Conservation (phyloP, 768 basidiomycete genomes). For the Exidia glandulosa region DNA sequence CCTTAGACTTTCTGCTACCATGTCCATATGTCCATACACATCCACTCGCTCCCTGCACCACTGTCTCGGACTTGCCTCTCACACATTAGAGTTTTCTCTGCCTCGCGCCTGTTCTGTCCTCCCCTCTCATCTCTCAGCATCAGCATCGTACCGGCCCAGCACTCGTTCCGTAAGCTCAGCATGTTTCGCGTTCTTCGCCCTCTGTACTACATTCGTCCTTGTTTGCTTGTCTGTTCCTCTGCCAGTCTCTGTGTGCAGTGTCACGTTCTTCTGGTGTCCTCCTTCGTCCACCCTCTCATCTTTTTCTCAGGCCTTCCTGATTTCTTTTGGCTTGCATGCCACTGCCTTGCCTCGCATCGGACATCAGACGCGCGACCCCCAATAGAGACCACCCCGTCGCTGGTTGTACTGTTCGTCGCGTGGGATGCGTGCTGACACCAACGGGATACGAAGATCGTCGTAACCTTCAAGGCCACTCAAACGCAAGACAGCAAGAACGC, state of each 20-base stretch:
- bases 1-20: too few species aligned
- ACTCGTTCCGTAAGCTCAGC: neutral
- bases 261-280: too few species aligned
- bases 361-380: neutral
- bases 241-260: neutral
- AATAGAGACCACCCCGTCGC: neutral
- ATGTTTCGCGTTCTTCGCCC: neutral
- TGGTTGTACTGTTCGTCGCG: neutral
- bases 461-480: neutral
- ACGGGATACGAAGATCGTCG: neutral
- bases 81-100: too few species aligned
- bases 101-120: too few species aligned
- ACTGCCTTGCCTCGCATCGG: neutral
- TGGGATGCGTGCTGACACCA: neutral
- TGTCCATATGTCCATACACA: neutral
- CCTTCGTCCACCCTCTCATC: too few species aligned
- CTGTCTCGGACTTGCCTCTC: too few species aligned
- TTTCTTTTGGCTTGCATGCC: neutral
- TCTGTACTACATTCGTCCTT: neutral
- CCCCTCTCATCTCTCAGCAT: too few species aligned
- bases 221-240: neutral
- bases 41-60: too few species aligned
- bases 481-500: too few species aligned
- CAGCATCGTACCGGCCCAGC: neutral
- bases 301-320: neutral